Evolutionary conservation across 1,284 basidiomycete genomes (phyloP).

Genomic region (Trichosporon coremiiforme): DNA sequence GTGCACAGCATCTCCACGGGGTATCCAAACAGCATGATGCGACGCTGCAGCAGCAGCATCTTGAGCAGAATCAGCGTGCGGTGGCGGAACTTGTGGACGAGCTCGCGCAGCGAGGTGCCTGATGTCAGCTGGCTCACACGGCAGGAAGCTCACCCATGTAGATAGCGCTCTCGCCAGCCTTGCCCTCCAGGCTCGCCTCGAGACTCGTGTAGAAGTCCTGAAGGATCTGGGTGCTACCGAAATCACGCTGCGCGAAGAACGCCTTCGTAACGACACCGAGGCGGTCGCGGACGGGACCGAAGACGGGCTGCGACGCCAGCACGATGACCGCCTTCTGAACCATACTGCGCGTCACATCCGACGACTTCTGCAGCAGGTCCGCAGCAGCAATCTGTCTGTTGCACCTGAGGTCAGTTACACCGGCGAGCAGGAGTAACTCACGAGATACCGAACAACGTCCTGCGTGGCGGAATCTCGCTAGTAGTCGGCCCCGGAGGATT

Average conservation of each 20-base stretch:
- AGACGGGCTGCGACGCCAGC: slow-evolving; percentile 83
- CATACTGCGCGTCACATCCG: slow-evolving; percentile 89
- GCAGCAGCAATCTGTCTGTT: slow-evolving; percentile 91
- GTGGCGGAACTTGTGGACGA: slow-evolving; percentile 92
- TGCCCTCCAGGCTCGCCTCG: slow-evolving; percentile 59
- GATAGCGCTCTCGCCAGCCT: slow-evolving; percentile 51
- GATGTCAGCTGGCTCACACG: slow-evolving; percentile 23
- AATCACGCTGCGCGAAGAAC: slow-evolving; percentile 86
- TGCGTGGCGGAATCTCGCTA: slow-evolving; percentile 47
- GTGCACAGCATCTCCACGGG: slow-evolving; percentile 96
- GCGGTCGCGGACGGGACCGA: slow-evolving; percentile 68
- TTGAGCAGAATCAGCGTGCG: slow-evolving; percentile 93
- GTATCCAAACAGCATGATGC: slow-evolving; percentile 95
- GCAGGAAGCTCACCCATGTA: slow-evolving; percentile 48
- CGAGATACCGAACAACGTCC: slow-evolving; percentile 92
- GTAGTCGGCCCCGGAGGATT: slow-evolving; percentile 33
- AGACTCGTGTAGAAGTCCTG: slow-evolving; percentile 77
- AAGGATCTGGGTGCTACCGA: slow-evolving; percentile 77
- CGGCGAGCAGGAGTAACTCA: slow-evolving; percentile 57
- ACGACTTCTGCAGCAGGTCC: slow-evolving; percentile 74
- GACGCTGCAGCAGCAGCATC: slow-evolving; percentile 87
- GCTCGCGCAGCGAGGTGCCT: slow-evolving; percentile 88
- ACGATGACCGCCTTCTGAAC: slow-evolving; percentile 99
- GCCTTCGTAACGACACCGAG: slow-evolving; percentile 94
- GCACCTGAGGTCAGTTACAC: slow-evolving; percentile 62